These are phyloP conservation scores for Melampsora medusae DNA, from an alignment of 1,284 basidiomycete species.

Conservation along the genomic window DNA sequence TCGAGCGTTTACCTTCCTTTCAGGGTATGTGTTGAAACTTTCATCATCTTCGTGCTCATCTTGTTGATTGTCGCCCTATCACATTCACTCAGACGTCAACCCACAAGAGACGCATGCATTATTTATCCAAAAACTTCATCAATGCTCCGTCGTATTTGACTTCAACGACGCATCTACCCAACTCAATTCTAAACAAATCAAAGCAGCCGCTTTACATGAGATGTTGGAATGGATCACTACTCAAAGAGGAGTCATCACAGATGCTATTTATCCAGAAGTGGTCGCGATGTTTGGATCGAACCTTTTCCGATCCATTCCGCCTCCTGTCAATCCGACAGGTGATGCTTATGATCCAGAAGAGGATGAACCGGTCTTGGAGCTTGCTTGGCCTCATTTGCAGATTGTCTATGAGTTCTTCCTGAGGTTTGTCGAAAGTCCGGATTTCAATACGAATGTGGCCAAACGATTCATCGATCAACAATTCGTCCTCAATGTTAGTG, in stretches of 20 bases:
- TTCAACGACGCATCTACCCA: slow-evolving; percentile 97
- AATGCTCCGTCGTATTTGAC: slow-evolving; percentile 95
- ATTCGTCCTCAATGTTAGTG: slow-evolving; percentile 73
- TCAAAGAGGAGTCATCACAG: slow-evolving; percentile 92
- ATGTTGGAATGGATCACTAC: slow-evolving; percentile 99
- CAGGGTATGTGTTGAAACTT: slow-evolving; percentile 65
- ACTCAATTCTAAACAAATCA: slow-evolving; percentile 95
- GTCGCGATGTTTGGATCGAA: slow-evolving; percentile 98
- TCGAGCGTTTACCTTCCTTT: slow-evolving; percentile 92
- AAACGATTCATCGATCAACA: slow-evolving; percentile 96
- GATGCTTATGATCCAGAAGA: slow-evolving; percentile 99
- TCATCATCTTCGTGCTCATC: slow-evolving; percentile 39
- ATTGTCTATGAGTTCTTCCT: slow-evolving; percentile 99
- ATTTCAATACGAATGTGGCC: slow-evolving; percentile 97
- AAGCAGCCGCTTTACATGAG: slow-evolving; percentile 94
- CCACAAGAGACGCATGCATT: slow-evolving; percentile 82
- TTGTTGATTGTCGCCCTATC: slow-evolving; percentile 20
- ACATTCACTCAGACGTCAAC: slow-evolving; percentile 69
- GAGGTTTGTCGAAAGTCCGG: slow-evolving; percentile 93
- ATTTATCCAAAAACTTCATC: slow-evolving; percentile 91
- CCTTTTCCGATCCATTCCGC: slow-evolving; percentile 98
- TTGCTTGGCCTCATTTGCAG: slow-evolving; percentile 99
- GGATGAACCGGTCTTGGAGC: slow-evolving; percentile 96
- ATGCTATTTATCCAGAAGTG: slow-evolving; percentile 97
- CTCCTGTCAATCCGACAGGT: slow-evolving; percentile 94